These are phyloP conservation scores for Lipomyces mesembrius DNA, from an alignment of 805 yeast species.

Conservation along the genomic window DNA sequence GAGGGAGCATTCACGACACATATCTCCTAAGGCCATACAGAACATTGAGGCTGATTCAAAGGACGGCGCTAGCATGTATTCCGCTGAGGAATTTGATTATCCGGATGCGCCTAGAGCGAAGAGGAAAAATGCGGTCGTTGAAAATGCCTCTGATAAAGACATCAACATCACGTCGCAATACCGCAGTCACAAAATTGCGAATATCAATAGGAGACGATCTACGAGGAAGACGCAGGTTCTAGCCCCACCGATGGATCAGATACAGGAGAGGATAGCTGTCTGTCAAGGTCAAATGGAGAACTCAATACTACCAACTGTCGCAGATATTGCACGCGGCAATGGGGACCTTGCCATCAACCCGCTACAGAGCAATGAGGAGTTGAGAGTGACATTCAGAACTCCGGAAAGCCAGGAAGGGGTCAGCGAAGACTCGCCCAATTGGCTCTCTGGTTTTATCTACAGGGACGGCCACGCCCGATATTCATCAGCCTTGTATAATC, in stretches of 20 bases:
- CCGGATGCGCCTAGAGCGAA: not conserved
- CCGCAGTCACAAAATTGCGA: not conserved
- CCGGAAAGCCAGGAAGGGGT: not conserved
- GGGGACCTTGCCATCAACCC: not conserved
- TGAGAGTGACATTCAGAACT: not conserved
- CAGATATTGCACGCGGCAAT: not conserved
- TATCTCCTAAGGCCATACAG: not conserved
- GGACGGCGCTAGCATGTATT: conserved; percentile 8
- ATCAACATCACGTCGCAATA: not conserved
- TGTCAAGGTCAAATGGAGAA: not conserved
- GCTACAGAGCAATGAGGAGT: not conserved
- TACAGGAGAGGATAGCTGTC: not conserved
- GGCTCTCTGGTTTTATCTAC: not conserved
- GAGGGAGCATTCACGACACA: not conserved
- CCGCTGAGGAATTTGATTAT: conserved; percentile 24
- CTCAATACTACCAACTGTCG: not conserved
- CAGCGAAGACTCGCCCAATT: not conserved
- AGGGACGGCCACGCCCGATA: not conserved
- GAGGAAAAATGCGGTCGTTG: not conserved
- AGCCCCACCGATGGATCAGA: not conserved
- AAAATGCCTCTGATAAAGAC: not conserved
- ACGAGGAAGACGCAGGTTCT: not conserved
- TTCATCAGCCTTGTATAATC: not conserved
- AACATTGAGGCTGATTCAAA: not conserved
- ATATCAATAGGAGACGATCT: not conserved